These are phyloP conservation scores for Fulvia fulva DNA, from an alignment of 2,329 filamentous ascomycete species.

Conservation along the genomic window DNA sequence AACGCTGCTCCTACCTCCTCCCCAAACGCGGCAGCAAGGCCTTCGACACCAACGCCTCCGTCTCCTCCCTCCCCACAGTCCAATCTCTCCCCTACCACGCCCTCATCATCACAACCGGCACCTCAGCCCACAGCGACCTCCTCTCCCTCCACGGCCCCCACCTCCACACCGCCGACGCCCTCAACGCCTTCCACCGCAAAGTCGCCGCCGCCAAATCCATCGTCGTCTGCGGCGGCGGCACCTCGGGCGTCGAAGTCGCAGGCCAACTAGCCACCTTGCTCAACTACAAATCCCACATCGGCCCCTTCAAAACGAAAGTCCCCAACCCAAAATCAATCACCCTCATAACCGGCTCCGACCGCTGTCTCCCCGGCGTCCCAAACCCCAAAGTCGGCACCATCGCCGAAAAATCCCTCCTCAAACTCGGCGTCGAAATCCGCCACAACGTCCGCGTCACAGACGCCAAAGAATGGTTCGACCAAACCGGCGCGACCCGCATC, in stretches of 20 bases:
- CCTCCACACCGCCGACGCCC: conserved; percentile 33
- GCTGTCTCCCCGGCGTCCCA: conserved; percentile 32
- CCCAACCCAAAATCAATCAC: conserved; percentile 28
- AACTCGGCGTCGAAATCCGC: conserved; percentile 31
- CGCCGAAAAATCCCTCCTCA: conserved; percentile 32
- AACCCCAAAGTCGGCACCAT: conserved; percentile 22
- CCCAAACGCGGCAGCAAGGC: conserved; percentile 2
- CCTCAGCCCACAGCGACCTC: conserved; percentile 34
- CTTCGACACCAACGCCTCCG: conserved; percentile 1
- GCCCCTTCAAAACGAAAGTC: conserved; percentile 10
- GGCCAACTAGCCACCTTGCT: conserved; percentile 36
- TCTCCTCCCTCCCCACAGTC: conserved; percentile 3
- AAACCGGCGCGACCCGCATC: conserved; percentile 23
- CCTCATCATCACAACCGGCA: conserved; percentile 37
- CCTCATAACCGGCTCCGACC: conserved; percentile 30
- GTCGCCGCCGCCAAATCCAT: conserved; percentile 33
- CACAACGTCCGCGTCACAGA: conserved; percentile 29
- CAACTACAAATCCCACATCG: conserved; percentile 24
- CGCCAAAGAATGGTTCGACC: conserved; percentile 21
- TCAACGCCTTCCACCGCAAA: conserved; percentile 29
- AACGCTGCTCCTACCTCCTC: conserved; percentile 10
- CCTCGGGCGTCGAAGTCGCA: conserved; percentile 36
- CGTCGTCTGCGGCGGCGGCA: conserved; percentile 36
- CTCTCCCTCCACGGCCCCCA: conserved; percentile 34
- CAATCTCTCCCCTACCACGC: conserved; percentile 34